Evolutionary conservation across 208 protist species (phyloP), one percentile per base, ranked within the genome.

Genomic region (Wallacemonas sp.): DNA sequence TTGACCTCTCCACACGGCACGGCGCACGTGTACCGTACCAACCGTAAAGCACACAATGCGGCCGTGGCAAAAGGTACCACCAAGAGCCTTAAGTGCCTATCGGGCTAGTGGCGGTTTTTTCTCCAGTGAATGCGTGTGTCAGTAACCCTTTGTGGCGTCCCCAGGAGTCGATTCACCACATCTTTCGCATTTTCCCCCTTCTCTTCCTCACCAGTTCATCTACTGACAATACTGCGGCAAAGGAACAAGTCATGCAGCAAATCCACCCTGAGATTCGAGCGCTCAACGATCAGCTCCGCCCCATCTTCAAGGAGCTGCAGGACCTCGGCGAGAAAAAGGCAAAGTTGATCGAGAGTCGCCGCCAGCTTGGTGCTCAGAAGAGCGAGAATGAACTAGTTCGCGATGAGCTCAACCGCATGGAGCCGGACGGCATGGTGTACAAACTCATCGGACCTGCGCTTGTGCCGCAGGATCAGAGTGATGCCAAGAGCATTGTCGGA

Each of bases 401-500:
- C 36, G 89, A 97, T 63, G 94, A 98, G 69, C 81, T 98, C 34
- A 91, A 95, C 53, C 81, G 87, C 21, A 66, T 98, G 46, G 93
- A 98, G 53, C 76, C 76, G 0, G 92, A 95, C 34, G 93, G 89
- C 1, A 82, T 72, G 29, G 92, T 98, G 29, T 98, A 97, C 71
- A 98, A 98, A 70, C 85, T 98, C 13, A 97, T 97, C 54, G 96
- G 96, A 12, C 94, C 96, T 30, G 96, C 89, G 21, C 85, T 98
- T 39, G 87, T 98, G 41, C 88, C 88, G 6, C 94, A 98, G 63
- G 93, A 97, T 45, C 86, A 89, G 62, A 82, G 66, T 30, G 96
- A 98, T 64, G 96, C 92, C 12, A 95, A 92, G 66, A 83, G 76
- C 17, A 96, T 97, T 52, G 86, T 98, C 5, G 66, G 74, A 27